Evolutionary conservation across 306 rosid genomes (phyloP).

Genomic region (Heteromeles arbutifolia): DNA sequence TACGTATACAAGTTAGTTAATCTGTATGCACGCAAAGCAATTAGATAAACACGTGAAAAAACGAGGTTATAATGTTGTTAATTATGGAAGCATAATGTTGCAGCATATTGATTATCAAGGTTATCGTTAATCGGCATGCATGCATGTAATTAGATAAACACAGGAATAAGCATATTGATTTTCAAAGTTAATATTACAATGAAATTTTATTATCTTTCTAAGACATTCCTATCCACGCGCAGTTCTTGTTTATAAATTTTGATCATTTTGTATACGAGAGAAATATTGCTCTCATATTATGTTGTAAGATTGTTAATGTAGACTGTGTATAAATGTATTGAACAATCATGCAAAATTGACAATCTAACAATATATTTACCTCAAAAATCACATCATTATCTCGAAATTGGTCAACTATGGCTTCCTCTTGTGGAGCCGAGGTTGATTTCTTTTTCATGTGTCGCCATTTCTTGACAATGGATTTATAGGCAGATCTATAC

Average conservation of each 20-base stretch:
- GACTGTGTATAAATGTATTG: background rate
- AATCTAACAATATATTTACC: constrained; percentile 5
- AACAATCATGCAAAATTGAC: background rate
- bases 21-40: no score
- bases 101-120: no score
- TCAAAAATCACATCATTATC: background rate
- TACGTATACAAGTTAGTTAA: no score
- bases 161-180: background rate
- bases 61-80: no score
- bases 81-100: no score
- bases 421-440: constrained; percentile 1
- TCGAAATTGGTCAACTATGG: background rate
- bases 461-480: constrained; percentile 39
- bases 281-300: background rate
- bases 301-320: background rate
- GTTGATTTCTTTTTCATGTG: constrained; percentile 17
- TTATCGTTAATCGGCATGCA: background rate
- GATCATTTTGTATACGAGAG: background rate
- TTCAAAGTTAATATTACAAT: background rate
- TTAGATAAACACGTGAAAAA: no score
- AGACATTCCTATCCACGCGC: background rate
- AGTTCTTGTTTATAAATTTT: background rate
- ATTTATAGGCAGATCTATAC: constrained; percentile 33
- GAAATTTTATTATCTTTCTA: background rate
- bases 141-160: background rate